Evolutionary conservation across 2,329 filamentous ascomycete species (phyloP).

Genomic region (Dactylellina drechsleri): DNA sequence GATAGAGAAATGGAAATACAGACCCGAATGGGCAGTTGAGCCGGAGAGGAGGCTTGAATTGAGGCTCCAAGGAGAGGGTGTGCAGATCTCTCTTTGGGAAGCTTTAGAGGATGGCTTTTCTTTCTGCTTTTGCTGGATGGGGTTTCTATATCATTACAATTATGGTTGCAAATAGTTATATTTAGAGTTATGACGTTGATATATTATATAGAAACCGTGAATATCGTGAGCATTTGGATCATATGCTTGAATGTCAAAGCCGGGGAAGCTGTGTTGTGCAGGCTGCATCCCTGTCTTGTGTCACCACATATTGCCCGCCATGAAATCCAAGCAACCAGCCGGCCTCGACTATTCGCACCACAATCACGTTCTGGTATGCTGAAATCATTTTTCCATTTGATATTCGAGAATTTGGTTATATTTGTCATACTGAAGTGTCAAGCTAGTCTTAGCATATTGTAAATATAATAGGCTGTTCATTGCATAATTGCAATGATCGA

Average conservation of each 20-base stretch:
- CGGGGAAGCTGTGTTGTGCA: constrained; percentile 3
- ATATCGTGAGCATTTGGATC: not conserved
- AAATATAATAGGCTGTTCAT: no score
- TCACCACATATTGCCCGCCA: not conserved
- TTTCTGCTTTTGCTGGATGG: not conserved
- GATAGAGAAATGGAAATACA: constrained; percentile 51
- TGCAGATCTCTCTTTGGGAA: constrained; percentile 60
- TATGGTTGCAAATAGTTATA: not conserved
- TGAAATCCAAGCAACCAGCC: not conserved
- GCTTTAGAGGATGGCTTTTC: constrained; percentile 1
- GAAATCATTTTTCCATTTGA: not conserved
- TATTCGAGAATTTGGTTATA: not conserved
- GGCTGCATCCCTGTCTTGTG: constrained; percentile 16
- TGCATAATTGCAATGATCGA: no score
- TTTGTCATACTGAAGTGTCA: constrained; percentile 1
- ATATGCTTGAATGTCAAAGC: not conserved
- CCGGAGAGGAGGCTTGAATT: not conserved
- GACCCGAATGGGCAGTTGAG: not conserved
- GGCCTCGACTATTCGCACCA: not conserved
- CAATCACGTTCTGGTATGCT: not conserved
- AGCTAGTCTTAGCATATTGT: not conserved
- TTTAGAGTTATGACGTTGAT: not conserved
- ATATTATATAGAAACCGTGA: not conserved
- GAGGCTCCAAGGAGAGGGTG: constrained; percentile 58
- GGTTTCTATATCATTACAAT: not conserved